phyloP scores from a whole-genome alignment of 2,329 filamentous ascomycete genomes.

The Clarireedia sp. region DNA sequence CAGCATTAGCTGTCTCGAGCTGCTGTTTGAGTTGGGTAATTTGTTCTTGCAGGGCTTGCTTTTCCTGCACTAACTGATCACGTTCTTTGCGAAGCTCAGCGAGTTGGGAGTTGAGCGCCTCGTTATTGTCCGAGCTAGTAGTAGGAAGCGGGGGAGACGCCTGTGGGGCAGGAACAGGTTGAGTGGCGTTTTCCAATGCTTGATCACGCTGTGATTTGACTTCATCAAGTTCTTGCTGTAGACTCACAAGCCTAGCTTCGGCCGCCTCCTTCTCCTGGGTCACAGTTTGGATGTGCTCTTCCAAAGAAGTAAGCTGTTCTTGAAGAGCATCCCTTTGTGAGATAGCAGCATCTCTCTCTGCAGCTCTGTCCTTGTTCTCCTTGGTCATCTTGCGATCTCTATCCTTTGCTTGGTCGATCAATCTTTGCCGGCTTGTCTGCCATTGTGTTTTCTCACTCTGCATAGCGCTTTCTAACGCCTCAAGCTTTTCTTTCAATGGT shows the following conservation, averaged over 20 bases:
- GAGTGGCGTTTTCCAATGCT: conserved; percentile 26
- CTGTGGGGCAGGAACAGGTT: conserved; percentile 19
- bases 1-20: conserved; percentile 52
- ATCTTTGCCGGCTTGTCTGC: conserved; percentile 43
- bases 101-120: conserved; percentile 43
- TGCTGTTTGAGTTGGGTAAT: conserved; percentile 48
- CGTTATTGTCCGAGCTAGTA: conserved; percentile 44
- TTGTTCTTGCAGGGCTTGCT: conserved; percentile 58
- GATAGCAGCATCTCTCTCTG: conserved; percentile 33
- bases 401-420: conserved; percentile 57
- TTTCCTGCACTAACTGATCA: conserved; percentile 57
- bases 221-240: conserved; percentile 35
- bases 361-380: conserved; percentile 45
- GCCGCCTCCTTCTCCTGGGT: conserved; percentile 30
- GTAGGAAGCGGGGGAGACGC: conserved; percentile 34
- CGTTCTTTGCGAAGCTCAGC: conserved; percentile 50
- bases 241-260: conserved; percentile 29
- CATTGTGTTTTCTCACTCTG: conserved; percentile 48
- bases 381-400: conserved; percentile 45
- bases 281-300: conserved; percentile 41
- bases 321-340: conserved; percentile 37
- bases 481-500: conserved; percentile 45
- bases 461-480: conserved; percentile 44
- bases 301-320: conserved; percentile 32
- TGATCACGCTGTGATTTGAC: conserved; percentile 39